Evolutionary conservation across 2,329 filamentous ascomycete species (phyloP).

Genomic region (Microsporum canis): DNA sequence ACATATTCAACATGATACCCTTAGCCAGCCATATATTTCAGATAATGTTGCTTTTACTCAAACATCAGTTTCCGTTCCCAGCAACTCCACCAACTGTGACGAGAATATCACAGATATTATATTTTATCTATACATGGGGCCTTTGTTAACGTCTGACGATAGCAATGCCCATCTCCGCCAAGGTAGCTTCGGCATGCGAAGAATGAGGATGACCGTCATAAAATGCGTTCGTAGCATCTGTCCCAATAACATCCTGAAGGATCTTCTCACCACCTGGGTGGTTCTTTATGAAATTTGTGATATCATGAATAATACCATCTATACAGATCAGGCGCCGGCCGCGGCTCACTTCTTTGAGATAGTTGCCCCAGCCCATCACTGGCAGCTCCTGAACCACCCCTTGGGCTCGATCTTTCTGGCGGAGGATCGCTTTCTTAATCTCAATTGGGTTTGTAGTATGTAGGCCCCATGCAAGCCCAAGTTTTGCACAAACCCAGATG

Average conservation of each 20-base stretch:
- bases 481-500: neutral
- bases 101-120: too few species aligned
- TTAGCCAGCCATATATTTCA: too few species aligned
- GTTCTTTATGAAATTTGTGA: neutral
- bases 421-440: neutral
- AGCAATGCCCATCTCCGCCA: neutral
- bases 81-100: too few species aligned
- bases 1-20: too few species aligned
- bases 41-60: too few species aligned
- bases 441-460: neutral
- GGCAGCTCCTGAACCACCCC: neutral
- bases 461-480: neutral
- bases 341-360: neutral
- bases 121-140: too few species aligned
- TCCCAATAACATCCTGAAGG: neutral
- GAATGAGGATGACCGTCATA: neutral
- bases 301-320: neutral
- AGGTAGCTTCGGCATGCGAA: neutral
- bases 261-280: neutral
- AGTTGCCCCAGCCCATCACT: neutral
- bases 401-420: neutral
- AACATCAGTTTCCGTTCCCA: too few species aligned
- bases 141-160: neutral
- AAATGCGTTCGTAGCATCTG: neutral
- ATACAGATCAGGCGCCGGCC: neutral